Percentiles rank a stretch among this genome's conserved stretches.
Evolutionary conservation across 176 grass and related monocot species (phyloP).

Genomic region (Oryza coarctata): DNA sequence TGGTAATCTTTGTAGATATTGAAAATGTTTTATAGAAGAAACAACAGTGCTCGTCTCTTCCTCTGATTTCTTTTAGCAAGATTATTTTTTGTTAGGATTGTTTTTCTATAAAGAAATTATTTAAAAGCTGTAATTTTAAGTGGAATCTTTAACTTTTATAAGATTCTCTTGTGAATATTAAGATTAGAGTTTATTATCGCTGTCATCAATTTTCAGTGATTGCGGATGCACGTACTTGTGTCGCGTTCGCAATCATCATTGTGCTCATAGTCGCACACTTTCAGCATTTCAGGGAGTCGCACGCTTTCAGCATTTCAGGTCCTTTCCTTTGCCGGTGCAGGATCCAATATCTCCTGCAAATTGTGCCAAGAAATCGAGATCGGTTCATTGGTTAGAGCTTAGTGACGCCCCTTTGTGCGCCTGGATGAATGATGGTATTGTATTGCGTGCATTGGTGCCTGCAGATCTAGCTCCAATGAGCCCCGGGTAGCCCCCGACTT

Average conservation of each 20-base stretch:
- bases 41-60: too few relatives aligned
- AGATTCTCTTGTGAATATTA: too few relatives aligned
- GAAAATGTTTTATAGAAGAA: too few relatives aligned
- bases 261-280: neutral
- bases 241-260: constrained; percentile 33
- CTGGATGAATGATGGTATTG: neutral
- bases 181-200: too few relatives aligned
- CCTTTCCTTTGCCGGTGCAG: constrained; percentile 14
- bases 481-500: constrained; percentile 15
- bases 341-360: constrained; percentile 31
- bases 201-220: constrained; percentile 7
- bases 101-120: too few relatives aligned
- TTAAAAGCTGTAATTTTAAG: too few relatives aligned
- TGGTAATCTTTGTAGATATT: too few relatives aligned
- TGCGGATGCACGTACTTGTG: neutral
- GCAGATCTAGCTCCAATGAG: constrained; percentile 7
- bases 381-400: neutral
- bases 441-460: neutral
- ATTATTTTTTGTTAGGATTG: too few relatives aligned
- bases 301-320: neutral
- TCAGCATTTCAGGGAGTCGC: neutral
- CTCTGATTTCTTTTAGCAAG: too few relatives aligned
- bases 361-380: constrained; percentile 4
- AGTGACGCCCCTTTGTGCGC: neutral
- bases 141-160: too few relatives aligned